Evolutionary conservation across 2,329 filamentous ascomycete species (phyloP), one percentile per base, ranked within the genome.

Genomic region (Pyrenophora graminea): DNA sequence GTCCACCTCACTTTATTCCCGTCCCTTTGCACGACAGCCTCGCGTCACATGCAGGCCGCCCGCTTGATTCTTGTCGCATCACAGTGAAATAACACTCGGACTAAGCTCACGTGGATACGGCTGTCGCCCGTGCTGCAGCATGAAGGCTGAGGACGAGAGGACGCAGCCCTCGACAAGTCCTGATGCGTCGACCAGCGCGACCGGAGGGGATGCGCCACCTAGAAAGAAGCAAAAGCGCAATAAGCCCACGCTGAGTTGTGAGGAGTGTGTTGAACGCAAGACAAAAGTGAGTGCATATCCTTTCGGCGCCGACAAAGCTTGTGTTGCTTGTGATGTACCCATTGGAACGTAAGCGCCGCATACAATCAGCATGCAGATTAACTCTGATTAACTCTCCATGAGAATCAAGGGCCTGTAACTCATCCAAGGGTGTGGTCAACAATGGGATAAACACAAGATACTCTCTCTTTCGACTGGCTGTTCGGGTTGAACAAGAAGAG

Each of bases 161-260:
- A 45, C 48, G 6, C 56, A 55, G 46, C 46, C 58, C 15, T 66
- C 62, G 21, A 57, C 57, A 12, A 64, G 62, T 53, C 63, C 63
- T 12, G 58, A 57, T 34, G 51, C 56, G 27, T 54, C 54, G 19
- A 48, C 48, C n/a, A 56, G 54, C 51, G 56, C 52, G 17, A 39
- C 49, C 25, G 59, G 53, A 15, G 59, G 49, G 15, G 52, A 58
- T 32, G 44, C 40, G 43, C 80, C 77, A n/a, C 68, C 76, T 9
- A 81, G 76, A 71, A 89, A 89, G 77, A 90, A 88, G 75, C 89
- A 92, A 76, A 91, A 89, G 77, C 84, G 89, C 40, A 93, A 93
- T 74, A 93, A 93, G 72, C 89, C 89, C 3, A 92, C 89, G 1
- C 69, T 92, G 56, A 90, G 87, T 41, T 92, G 89, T 65, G 82